Conservation (phyloP, 2,329 filamentous ascomycete species). For the Penicillium sumatraense region DNA sequence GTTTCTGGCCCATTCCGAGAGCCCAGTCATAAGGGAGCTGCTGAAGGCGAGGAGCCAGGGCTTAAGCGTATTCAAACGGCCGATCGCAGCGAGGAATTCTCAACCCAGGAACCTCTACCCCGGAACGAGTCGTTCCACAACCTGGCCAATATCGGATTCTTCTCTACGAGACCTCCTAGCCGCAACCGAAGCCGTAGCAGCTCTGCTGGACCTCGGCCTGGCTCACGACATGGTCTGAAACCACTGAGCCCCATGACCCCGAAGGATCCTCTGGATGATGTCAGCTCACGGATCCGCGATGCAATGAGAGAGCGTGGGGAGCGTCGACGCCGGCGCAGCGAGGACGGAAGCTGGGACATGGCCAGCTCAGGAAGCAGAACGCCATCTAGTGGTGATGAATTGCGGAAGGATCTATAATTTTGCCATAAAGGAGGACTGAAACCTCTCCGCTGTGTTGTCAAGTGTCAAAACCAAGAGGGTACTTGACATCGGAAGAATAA, state of each 20-base stretch:
- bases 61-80: slow-evolving; percentile 29
- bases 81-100: slow-evolving; percentile 28
- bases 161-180: slow-evolving; percentile 84
- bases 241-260: slow-evolving; percentile 70
- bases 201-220: slow-evolving; percentile 67
- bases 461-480: slow-evolving; percentile 6
- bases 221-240: slow-evolving; percentile 68
- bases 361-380: slow-evolving; percentile 44
- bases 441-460: slow-evolving; percentile 1
- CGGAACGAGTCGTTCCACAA: slow-evolving; percentile 94
- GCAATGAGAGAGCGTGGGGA: slow-evolving; percentile 82
- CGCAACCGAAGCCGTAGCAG: slow-evolving; percentile 75
- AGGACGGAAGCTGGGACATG: slow-evolving; percentile 48
- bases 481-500: slow-evolving; percentile 8
- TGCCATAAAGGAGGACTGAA: background rate
- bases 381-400: slow-evolving; percentile 38
- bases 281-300: slow-evolving; percentile 79
- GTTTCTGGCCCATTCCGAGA: slow-evolving; percentile 58
- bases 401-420: slow-evolving; percentile 37
- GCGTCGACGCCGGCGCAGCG: slow-evolving; percentile 57
- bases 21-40: slow-evolving; percentile 20
- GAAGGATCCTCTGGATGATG: slow-evolving; percentile 76
- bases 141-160: slow-evolving; percentile 84
- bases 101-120: slow-evolving; percentile 61
- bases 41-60: slow-evolving; percentile 21